These are phyloP conservation scores for Lipomyces spencermartinsiae DNA, from an alignment of 805 yeast species.

Conservation along the genomic window DNA sequence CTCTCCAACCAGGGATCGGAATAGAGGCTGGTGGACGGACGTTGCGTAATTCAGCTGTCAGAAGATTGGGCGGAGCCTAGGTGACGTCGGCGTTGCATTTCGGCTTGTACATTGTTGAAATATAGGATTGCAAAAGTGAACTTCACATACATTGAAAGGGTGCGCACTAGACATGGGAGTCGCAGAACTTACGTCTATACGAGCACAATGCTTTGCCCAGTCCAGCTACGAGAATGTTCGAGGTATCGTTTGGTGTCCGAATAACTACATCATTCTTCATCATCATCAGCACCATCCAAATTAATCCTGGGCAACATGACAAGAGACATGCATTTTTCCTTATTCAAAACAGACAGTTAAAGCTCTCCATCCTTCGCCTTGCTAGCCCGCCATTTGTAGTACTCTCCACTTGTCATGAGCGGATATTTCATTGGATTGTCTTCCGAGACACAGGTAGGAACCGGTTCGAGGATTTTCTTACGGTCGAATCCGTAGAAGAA, in stretches of 20 bases:
- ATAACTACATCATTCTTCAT: background rate
- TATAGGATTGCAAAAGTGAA: background rate
- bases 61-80: slow-evolving; percentile 12
- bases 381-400: slow-evolving; percentile 17
- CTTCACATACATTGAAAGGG: background rate
- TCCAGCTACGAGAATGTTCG: background rate
- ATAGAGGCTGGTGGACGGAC: slow-evolving; percentile 12
- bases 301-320: background rate
- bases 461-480: slow-evolving; percentile 37
- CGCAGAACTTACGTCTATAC: background rate
- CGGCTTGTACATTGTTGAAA: background rate
- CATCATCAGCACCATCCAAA: background rate
- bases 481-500: slow-evolving; percentile 41
- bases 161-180: too few relatives aligned
- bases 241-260: background rate
- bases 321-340: background rate
- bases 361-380: slow-evolving; percentile 14
- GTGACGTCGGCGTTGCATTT: background rate
- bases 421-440: slow-evolving; percentile 38
- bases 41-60: slow-evolving; percentile 1
- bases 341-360: background rate
- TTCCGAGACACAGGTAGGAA: slow-evolving; percentile 39
- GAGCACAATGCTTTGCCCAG: too few relatives aligned
- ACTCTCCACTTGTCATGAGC: slow-evolving; percentile 25
- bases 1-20: slow-evolving; percentile 3